Conservation (phyloP, 257 asterid species). For the Ballota nigra region DNA sequence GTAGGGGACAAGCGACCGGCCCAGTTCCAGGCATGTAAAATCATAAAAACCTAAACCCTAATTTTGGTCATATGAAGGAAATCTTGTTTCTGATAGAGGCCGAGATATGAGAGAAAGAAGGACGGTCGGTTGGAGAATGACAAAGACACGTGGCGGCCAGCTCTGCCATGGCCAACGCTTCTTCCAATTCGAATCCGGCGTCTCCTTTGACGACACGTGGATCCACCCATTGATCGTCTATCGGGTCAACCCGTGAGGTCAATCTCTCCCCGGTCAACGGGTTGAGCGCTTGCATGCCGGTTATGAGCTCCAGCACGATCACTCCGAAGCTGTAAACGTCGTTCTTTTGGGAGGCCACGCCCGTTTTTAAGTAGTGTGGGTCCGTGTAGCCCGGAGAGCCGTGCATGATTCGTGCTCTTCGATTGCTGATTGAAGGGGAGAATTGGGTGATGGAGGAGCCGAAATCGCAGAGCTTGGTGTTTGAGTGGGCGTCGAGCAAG, state of each 20-base stretch:
- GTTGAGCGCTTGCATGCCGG: constrained; percentile 58
- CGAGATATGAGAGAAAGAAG: constrained; percentile 23
- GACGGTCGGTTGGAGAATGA: constrained; percentile 24
- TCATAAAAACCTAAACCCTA: no score
- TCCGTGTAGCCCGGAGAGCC: constrained; percentile 83
- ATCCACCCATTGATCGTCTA: constrained; percentile 37
- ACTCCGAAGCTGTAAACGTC: constrained; percentile 72
- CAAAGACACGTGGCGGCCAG: constrained; percentile 22
- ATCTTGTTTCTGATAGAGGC: constrained; percentile 16
- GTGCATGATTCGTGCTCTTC: constrained; percentile 27
- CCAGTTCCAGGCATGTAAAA: no score
- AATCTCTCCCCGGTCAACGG: constrained; percentile 45
- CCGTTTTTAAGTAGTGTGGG: constrained; percentile 65
- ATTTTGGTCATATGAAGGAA: background rate
- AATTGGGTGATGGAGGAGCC: constrained; percentile 70
- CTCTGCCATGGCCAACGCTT: constrained; percentile 27
- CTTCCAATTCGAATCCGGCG: constrained; percentile 34
- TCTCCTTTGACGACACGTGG: constrained; percentile 34
- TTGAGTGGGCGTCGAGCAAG: constrained; percentile 43
- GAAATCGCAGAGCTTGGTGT: constrained; percentile 71
- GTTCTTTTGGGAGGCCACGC: constrained; percentile 55
- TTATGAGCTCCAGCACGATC: constrained; percentile 54
- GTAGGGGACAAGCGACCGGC: no score
- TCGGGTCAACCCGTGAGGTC: constrained; percentile 28
- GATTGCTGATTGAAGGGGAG: constrained; percentile 28